Evolutionary conservation across 116 monocot genomes (phyloP).

Genomic region (Papilionanthe hybrid): DNA sequence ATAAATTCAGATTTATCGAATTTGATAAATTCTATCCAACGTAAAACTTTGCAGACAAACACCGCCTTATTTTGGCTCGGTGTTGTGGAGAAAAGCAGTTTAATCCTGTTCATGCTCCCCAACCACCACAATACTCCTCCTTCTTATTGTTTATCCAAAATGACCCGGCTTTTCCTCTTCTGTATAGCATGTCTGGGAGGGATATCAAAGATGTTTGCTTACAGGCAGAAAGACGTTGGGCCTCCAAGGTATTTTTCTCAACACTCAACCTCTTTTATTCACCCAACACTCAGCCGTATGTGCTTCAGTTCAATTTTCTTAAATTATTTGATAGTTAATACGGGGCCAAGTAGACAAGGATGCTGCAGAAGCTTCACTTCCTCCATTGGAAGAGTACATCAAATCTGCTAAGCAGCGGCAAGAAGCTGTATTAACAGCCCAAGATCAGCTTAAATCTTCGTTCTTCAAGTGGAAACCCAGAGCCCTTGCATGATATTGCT

Average conservation of each 20-base stretch:
- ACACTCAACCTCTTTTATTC: not conserved
- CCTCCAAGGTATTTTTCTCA: conserved; percentile 56
- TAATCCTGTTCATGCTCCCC: too few relatives aligned
- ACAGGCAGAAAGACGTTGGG: conserved; percentile 96
- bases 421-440: conserved; percentile 24
- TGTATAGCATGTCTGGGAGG: conserved; percentile 84
- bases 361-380: conserved; percentile 30
- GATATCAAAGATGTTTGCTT: conserved; percentile 92
- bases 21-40: too few relatives aligned
- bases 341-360: conserved; percentile 52
- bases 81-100: too few relatives aligned
- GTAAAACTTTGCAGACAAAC: too few relatives aligned
- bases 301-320: not conserved
- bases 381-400: conserved; percentile 76
- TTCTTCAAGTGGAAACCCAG: conserved; percentile 21
- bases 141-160: not conserved
- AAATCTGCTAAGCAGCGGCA: conserved; percentile 60
- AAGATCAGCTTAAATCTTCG: conserved; percentile 13
- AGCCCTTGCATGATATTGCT: conserved; percentile 21
- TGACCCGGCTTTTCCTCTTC: not conserved
- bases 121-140: too few relatives aligned
- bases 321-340: conserved; percentile 44
- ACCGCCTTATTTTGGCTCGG: not conserved
- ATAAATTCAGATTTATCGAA: too few relatives aligned
- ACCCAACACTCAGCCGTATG: not conserved